These are phyloP conservation scores for Anethum foeniculum DNA, from an alignment of 140 eudicot species.

Conservation along the genomic window DNA sequence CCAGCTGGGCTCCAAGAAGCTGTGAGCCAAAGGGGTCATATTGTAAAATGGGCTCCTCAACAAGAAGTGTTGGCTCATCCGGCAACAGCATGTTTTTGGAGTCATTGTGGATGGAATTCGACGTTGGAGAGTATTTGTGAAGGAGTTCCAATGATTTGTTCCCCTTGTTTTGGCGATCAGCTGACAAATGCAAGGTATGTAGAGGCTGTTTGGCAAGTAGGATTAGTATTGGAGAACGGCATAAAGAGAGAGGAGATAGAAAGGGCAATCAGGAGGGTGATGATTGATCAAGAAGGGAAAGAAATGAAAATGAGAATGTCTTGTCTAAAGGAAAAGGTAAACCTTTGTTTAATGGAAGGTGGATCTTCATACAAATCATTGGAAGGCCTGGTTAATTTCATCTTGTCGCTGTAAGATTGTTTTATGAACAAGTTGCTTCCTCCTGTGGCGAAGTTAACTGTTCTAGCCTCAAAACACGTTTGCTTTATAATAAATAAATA, in stretches of 20 bases:
- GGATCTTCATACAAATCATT: not conserved
- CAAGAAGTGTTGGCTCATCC: conserved; percentile 2
- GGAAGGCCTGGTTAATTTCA: not conserved
- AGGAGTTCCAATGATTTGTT: not conserved
- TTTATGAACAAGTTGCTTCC: no score
- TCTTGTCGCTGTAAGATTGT: not conserved
- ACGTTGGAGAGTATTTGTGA: not conserved
- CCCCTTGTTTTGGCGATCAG: not conserved
- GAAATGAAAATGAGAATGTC: not conserved
- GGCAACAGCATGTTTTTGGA: conserved; percentile 4
- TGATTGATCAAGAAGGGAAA: not conserved
- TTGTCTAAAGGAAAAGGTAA: not conserved
- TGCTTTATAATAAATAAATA: not conserved
- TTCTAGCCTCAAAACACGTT: not conserved
- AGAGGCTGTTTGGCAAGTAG: not conserved
- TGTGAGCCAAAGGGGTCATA: not conserved
- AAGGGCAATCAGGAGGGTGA: not conserved
- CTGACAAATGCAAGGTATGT: not conserved
- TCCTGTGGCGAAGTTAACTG: not conserved
- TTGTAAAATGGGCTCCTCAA: not conserved
- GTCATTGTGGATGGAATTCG: not conserved
- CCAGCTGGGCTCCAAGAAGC: not conserved
- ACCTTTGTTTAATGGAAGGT: not conserved
- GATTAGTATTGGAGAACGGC: not conserved
- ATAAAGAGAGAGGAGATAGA: not conserved